Percentiles rank a stretch among this genome's conserved stretches.
phyloP scores from a whole-genome alignment of 345 rosid genomes.

The Clarkia xantiana region DNA sequence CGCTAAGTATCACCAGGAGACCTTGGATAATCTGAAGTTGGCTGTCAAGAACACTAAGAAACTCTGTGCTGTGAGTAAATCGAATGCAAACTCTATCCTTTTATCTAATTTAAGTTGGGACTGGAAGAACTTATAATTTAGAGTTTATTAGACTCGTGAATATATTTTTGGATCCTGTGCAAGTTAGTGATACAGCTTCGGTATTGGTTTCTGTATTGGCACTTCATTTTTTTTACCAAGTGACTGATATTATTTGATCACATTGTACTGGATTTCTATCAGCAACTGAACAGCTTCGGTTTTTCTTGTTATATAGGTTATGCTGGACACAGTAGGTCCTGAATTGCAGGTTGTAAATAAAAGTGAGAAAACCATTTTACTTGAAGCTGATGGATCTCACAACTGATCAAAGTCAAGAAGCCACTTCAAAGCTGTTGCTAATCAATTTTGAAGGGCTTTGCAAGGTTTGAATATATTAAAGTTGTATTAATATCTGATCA shows the following conservation, averaged over 20 bases:
- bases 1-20: conserved; percentile 68
- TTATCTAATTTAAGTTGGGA: too few relatives aligned
- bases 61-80: conserved; percentile 62
- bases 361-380: conserved; percentile 54
- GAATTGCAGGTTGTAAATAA: conserved; percentile 87
- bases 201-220: too few relatives aligned
- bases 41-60: conserved; percentile 71
- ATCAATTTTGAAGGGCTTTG: conserved; percentile 82
- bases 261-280: neutral
- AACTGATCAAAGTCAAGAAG: conserved; percentile 61
- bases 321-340: conserved; percentile 95
- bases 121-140: too few relatives aligned
- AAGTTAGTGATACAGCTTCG: too few relatives aligned
- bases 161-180: too few relatives aligned
- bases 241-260: too few relatives aligned
- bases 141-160: too few relatives aligned
- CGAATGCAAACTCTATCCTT: too few relatives aligned
- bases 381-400: conserved; percentile 69
- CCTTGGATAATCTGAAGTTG: conserved; percentile 57
- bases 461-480: conserved; percentile 26
- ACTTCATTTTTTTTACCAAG: too few relatives aligned
- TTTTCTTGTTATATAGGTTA: conserved; percentile 42
- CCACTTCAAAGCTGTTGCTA: conserved; percentile 75
- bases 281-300: neutral
- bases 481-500: too few relatives aligned